phyloP scores from a whole-genome alignment of 2,329 filamentous ascomycete genomes.

The Xylariaceae sp. region DNA sequence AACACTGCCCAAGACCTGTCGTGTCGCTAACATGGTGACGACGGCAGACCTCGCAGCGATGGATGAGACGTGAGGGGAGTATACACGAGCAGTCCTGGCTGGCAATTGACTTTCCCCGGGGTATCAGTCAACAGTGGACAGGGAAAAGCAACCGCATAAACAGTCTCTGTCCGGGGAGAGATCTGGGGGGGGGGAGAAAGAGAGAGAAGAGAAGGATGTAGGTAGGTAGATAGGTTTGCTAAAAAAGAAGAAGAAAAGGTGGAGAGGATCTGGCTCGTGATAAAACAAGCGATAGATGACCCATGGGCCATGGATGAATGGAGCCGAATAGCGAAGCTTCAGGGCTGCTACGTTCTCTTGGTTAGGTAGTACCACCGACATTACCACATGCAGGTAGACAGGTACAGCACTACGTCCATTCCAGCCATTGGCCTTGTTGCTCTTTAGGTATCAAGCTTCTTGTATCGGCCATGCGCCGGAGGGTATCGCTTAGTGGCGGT shows the following conservation, averaged over 20 bases:
- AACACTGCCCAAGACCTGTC: slow-evolving; percentile 61
- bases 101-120: slow-evolving; percentile 31
- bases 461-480: background rate
- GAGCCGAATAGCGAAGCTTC: slow-evolving; percentile 19
- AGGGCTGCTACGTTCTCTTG: too few relatives aligned
- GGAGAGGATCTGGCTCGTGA: slow-evolving; percentile 34
- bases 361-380: too few relatives aligned
- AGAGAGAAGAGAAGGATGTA: slow-evolving; percentile 12
- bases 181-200: slow-evolving; percentile 9
- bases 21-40: slow-evolving; percentile 62
- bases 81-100: slow-evolving; percentile 15
- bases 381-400: too few relatives aligned
- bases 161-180: slow-evolving; percentile 27
- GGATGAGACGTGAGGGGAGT: slow-evolving; percentile 9
- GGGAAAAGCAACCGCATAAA: slow-evolving; percentile 22
- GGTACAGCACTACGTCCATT: too few relatives aligned
- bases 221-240: slow-evolving; percentile 5
- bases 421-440: too few relatives aligned
- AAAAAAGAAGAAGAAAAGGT: slow-evolving; percentile 28
- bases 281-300: slow-evolving; percentile 27
- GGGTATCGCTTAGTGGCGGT: background rate
- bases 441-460: too few relatives aligned
- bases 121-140: slow-evolving; percentile 25
- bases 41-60: slow-evolving; percentile 24
- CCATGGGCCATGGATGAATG: too few relatives aligned